phyloP scores from a whole-genome alignment of 164 flowering plant genomes.

The Macadamia integrifolia region DNA sequence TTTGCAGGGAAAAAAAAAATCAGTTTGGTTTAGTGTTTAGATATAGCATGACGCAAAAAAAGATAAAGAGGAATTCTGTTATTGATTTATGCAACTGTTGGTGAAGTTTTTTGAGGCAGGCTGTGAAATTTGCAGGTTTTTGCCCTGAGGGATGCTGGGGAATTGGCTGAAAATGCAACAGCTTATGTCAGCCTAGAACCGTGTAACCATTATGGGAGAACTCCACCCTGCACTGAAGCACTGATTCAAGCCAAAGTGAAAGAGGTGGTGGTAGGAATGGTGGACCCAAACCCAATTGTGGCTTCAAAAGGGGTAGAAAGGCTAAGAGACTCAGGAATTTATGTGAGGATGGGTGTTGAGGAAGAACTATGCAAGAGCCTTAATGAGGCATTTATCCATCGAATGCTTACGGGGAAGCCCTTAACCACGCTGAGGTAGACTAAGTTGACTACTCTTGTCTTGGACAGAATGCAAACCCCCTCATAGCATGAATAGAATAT shows the following conservation, averaged over 20 bases:
- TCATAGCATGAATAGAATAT: background rate
- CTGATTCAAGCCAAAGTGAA: conserved; percentile 83
- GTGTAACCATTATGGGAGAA: conserved; percentile 92
- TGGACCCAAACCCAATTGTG: no score
- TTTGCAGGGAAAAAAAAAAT: background rate
- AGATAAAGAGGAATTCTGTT: background rate
- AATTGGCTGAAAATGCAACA: conserved; percentile 76
- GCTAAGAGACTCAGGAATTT: no score
- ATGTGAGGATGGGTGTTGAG: no score
- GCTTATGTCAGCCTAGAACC: conserved; percentile 97
- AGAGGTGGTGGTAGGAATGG: conserved; percentile 64
- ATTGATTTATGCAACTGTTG: background rate
- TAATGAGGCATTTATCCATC: no score
- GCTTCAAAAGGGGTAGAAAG: no score
- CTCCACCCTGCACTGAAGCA: conserved; percentile 95
- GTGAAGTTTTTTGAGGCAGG: conserved; percentile 12
- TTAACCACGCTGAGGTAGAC: conserved; percentile 68
- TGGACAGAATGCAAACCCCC: background rate
- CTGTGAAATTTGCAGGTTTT: conserved; percentile 58
- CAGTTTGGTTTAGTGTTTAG: background rate
- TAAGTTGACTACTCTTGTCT: background rate
- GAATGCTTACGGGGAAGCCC: conserved; percentile 59
- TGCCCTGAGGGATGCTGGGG: conserved; percentile 88
- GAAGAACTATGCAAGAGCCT: no score
- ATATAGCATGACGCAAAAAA: background rate